Evolutionary conservation across 176 grass and related monocot species (phyloP), one percentile per base, ranked within the genome.

Genomic region (Urochloa ruziziensis): DNA sequence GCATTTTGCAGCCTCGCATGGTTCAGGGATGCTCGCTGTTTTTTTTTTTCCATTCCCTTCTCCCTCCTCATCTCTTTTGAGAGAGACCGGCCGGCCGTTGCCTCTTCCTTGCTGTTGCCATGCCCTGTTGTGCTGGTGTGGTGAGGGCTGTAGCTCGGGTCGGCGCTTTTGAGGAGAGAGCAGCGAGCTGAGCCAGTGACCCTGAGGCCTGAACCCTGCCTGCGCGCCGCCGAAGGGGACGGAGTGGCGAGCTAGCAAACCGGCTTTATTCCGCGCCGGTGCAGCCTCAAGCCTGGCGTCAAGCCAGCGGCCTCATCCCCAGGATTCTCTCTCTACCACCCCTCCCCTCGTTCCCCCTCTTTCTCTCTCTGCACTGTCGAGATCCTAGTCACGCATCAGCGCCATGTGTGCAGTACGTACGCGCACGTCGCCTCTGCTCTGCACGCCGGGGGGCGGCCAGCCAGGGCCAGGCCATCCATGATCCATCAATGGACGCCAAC

Each of bases 321-420:
- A 2, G 23, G 10, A 2, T 16, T 33, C 4, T 62, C 60, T 62
- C 34, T 33, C 40, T 15, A 19, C 48, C 15, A 6, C 47, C 48
- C 18, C 70, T 32, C 14, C 27, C 40, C n/a, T n/a, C 8, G 44
- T 10, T 29, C 36, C 5, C 29, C 25, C 14, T 23, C 75, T 47
- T 19, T 24, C 70, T 62, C 13, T 32, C 6, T 62, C 83, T 37
- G 7, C 54, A 78, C 88, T 90, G 83, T 86, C 1, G 83, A 86
- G 83, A 86, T 90, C 65, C 78, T 51, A 37, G 56, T 82, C 71
- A 72, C 70, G 67, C 77, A 65, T 86, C 88, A 77, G 23, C 70
- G 25, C 77, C 82, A 13, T 68, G 61, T 5, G 23, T 64, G 21
- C 19, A 53, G 36, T 67, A 59, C 47, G 62, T 40, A 25, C 49